A percentile compares a stretch with the other conserved stretches of the same genome.
Conservation (phyloP, 1,284 basidiomycete genomes). For the Apiotrichum mycotoxinovorans region DNA sequence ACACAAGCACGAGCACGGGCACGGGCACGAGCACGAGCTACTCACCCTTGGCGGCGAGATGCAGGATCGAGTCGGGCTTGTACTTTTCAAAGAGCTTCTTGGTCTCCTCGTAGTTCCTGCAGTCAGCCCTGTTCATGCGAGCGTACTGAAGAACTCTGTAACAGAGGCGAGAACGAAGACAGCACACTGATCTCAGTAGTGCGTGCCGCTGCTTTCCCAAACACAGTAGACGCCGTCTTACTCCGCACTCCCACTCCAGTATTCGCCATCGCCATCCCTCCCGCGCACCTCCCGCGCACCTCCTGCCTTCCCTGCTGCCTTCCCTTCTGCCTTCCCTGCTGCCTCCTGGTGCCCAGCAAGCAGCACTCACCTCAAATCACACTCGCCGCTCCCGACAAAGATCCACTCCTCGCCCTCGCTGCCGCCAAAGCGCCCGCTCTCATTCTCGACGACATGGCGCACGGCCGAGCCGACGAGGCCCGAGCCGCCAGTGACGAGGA, state of each 20-base stretch:
- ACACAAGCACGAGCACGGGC: no score
- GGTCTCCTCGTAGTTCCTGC: slow-evolving; percentile 62
- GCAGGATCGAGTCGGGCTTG: slow-evolving; percentile 86
- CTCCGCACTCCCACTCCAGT: no score
- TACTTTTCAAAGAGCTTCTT: slow-evolving; percentile 70
- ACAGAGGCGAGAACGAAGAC: background rate
- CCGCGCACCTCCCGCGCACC: no score
- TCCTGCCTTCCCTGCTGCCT: no score
- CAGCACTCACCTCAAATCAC: slow-evolving; percentile 27
- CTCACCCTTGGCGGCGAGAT: slow-evolving; percentile 77
- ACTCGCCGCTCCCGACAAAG: slow-evolving; percentile 65
- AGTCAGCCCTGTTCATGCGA: slow-evolving; percentile 9
- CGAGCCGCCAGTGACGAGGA: slow-evolving; percentile 63
- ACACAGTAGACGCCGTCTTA: no score
- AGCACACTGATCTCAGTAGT: background rate
- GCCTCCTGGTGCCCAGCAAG: no score
- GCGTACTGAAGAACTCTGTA: background rate
- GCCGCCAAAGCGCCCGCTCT: slow-evolving; percentile 72
- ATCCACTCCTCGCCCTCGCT: slow-evolving; percentile 71
- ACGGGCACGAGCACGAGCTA: slow-evolving; percentile 18
- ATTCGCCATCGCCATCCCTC: no score
- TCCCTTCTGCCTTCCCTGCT: no score
- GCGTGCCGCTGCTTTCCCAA: no score
- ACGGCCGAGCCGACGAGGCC: slow-evolving; percentile 83
- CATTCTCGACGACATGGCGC: slow-evolving; percentile 68